Conservation (phyloP, 495 filamentous ascomycete genomes). For the Daldinia decipiens region DNA sequence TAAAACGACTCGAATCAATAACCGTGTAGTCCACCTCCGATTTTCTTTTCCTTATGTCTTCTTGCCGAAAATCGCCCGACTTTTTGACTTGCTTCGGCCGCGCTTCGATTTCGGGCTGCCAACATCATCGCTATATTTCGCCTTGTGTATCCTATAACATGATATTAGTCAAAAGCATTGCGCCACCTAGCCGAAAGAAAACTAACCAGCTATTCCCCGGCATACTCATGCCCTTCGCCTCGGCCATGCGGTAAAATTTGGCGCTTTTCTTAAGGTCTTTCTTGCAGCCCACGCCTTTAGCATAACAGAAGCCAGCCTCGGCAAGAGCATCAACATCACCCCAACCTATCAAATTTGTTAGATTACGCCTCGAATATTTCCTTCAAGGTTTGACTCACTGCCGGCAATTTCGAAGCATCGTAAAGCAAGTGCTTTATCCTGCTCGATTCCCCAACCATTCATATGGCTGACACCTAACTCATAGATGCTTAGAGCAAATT, state of each 20-base stretch:
- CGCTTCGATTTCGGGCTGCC: constrained; percentile 49
- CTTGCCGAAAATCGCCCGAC: constrained; percentile 57
- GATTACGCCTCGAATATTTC: constrained; percentile 8
- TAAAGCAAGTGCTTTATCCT: constrained; percentile 87
- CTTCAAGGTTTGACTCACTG: constrained; percentile 59
- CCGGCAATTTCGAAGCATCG: constrained; percentile 96
- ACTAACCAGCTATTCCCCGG: constrained; percentile 93
- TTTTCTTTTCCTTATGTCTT: constrained; percentile 26
- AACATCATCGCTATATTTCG: constrained; percentile 81
- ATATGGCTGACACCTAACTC: constrained; percentile 96
- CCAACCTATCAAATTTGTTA: constrained; percentile 68
- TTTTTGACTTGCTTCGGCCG: constrained; percentile 57
- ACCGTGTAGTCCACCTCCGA: constrained; percentile 5
- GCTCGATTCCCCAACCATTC: constrained; percentile 96
- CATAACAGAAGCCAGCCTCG: constrained; percentile 89
- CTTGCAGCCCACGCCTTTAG: constrained; percentile 85
- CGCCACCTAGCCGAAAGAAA: constrained; percentile 24
- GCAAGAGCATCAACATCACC: constrained; percentile 95
- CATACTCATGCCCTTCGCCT: constrained; percentile 94
- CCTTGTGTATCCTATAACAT: constrained; percentile 85
- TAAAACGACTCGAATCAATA: constrained; percentile 20
- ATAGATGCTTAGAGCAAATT: constrained; percentile 94
- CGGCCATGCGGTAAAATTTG: constrained; percentile 87
- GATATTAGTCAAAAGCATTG: constrained; percentile 12
- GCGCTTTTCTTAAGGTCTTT: constrained; percentile 97